Conservation (phyloP, 495 filamentous ascomycete genomes). For the Trichoderma gamsii region DNA sequence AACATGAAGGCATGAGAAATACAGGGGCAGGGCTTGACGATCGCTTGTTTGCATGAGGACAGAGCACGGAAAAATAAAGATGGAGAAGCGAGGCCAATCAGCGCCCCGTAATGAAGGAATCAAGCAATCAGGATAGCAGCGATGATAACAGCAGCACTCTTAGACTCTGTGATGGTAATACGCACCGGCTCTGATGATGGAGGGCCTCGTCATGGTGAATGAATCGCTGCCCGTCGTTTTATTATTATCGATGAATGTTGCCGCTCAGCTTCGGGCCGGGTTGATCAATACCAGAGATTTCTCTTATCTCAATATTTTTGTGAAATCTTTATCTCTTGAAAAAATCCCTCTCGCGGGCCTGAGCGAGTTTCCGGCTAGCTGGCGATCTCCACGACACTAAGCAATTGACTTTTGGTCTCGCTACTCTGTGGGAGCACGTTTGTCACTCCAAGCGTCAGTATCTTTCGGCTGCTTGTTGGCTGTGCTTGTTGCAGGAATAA, state of each 20-base stretch:
- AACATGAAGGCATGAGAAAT: slow-evolving; percentile 17
- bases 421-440: too few relatives aligned
- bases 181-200: slow-evolving; percentile 74
- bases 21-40: slow-evolving; percentile 23
- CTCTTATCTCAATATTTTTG: too few relatives aligned
- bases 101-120: too few relatives aligned
- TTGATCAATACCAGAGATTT: too few relatives aligned
- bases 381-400: slow-evolving; percentile 1
- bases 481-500: not conserved
- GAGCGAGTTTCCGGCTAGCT: not conserved
- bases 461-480: not conserved
- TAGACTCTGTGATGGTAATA: not conserved
- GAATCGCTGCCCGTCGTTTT: not conserved
- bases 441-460: too few relatives aligned
- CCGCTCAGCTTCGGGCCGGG: too few relatives aligned
- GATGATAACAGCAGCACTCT: too few relatives aligned
- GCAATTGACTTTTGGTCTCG: not conserved
- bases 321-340: too few relatives aligned
- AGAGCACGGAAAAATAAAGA: slow-evolving; percentile 24
- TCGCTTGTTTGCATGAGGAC: slow-evolving; percentile 16
- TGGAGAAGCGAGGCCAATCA: not conserved
- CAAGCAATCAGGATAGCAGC: too few relatives aligned
- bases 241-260: too few relatives aligned
- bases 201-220: slow-evolving; percentile 60
- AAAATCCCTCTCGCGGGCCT: too few relatives aligned